A percentile compares a stretch with the other conserved stretches of the same genome.
phyloP scores from a whole-genome alignment of 1,284 basidiomycete species.

The Anthracocystis walkeri region DNA sequence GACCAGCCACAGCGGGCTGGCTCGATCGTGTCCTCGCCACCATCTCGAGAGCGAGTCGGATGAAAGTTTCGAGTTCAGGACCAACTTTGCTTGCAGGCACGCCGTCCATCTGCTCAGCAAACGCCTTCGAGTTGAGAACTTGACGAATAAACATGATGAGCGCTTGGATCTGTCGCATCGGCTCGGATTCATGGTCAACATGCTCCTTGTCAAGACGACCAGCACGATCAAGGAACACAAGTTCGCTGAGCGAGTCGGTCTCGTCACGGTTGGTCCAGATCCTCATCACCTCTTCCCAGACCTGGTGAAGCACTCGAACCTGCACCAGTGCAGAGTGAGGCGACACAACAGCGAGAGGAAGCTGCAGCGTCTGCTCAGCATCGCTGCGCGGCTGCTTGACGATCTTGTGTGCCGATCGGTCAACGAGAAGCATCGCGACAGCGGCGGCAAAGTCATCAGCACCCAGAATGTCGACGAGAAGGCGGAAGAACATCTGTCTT shows the following conservation, averaged over 20 bases:
- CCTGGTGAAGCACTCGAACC: conserved; percentile 71
- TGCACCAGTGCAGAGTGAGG: conserved; percentile 75
- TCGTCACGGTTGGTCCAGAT: conserved; percentile 51
- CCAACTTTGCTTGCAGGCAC: conserved; percentile 27
- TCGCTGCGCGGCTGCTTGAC: conserved; percentile 74
- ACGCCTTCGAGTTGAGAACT: conserved; percentile 43
- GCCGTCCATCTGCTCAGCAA: conserved; percentile 34
- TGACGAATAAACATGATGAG: conserved; percentile 57
- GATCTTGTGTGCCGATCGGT: conserved; percentile 81
- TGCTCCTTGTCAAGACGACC: conserved; percentile 57
- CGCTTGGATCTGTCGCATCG: conserved; percentile 54
- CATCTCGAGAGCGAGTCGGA: conserved; percentile 37
- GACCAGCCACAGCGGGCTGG: conserved; percentile 27
- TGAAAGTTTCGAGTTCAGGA: conserved; percentile 36
- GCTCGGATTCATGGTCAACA: conserved; percentile 57
- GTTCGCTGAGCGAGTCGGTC: conserved; percentile 40
- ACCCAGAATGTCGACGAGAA: conserved; percentile 88
- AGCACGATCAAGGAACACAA: conserved; percentile 60
- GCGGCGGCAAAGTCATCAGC: conserved; percentile 84
- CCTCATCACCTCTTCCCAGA: conserved; percentile 55
- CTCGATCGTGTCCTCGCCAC: conserved; percentile 17
- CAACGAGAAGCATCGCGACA: conserved; percentile 85
- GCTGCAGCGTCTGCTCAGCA: conserved; percentile 72
- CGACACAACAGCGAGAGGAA: conserved; percentile 75
- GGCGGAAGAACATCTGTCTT: conserved; percentile 88